Evolutionary conservation across 1,284 basidiomycete genomes (phyloP).

Genomic region (Leccinum huronense): DNA sequence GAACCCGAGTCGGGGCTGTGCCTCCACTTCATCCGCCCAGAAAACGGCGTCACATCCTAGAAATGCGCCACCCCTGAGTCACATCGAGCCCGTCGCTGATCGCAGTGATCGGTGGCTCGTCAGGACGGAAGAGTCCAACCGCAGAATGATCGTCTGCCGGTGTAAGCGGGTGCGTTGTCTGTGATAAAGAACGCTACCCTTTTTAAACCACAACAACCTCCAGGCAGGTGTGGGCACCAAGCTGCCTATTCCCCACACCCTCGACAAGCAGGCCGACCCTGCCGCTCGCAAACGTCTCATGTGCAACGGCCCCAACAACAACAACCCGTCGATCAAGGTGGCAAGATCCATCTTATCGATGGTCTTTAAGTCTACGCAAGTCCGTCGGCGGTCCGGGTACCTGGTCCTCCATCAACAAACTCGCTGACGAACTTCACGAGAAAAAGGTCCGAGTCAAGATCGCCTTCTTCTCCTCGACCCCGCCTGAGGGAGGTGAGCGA

Average conservation of each 20-base stretch:
- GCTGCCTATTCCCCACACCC: constrained; percentile 69
- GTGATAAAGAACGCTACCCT: no score
- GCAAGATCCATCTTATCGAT: constrained; percentile 77
- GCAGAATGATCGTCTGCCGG: no score
- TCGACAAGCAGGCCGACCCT: constrained; percentile 81
- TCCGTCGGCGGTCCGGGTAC: constrained; percentile 67
- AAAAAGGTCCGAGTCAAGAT: constrained; percentile 85
- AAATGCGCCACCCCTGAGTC: no score
- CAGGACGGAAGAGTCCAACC: no score
- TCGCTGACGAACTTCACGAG: constrained; percentile 77
- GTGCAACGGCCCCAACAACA: constrained; percentile 78
- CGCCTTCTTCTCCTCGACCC: constrained; percentile 87
- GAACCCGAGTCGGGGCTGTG: no score
- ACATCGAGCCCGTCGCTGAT: no score
- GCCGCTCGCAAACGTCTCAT: constrained; percentile 78
- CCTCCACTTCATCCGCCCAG: no score
- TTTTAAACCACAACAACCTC: no score
- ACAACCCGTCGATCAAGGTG: constrained; percentile 76
- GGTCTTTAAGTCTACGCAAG: constrained; percentile 70
- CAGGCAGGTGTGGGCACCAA: constrained; percentile 50
- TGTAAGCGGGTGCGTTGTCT: no score
- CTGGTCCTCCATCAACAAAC: constrained; percentile 75
- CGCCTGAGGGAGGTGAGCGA: constrained; percentile 75
- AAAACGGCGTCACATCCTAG: no score
- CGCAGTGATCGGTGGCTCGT: no score